These are phyloP conservation scores for Volvox reticuliferus DNA, from an alignment of 139 green algal species.

Conservation along the genomic window DNA sequence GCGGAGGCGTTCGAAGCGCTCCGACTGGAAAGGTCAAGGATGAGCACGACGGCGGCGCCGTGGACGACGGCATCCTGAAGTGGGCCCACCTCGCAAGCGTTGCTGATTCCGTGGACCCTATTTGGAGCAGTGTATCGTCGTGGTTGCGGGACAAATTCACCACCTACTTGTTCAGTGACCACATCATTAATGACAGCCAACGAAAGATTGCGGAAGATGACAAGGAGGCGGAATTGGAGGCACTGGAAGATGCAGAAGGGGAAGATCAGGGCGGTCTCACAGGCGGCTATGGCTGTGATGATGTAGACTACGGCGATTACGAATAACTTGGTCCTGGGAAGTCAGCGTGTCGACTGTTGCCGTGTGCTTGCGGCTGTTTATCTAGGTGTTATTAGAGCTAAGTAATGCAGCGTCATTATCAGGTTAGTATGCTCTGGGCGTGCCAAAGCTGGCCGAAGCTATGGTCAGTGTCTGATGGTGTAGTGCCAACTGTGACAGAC, in stretches of 20 bases:
- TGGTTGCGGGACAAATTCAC: slow-evolving; percentile 62
- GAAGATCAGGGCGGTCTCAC: neutral
- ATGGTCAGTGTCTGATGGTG: too few relatives aligned
- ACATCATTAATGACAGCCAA: slow-evolving; percentile 51
- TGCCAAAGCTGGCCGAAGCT: too few relatives aligned
- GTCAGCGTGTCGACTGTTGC: too few relatives aligned
- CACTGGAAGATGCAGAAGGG: slow-evolving; percentile 31
- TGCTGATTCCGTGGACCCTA: slow-evolving; percentile 56
- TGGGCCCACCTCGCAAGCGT: slow-evolving; percentile 67
- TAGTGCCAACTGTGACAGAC: too few relatives aligned
- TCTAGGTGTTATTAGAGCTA: too few relatives aligned
- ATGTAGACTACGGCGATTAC: slow-evolving; percentile 27
- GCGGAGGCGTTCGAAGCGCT: neutral
- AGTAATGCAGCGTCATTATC: too few relatives aligned
- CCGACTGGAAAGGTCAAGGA: neutral
- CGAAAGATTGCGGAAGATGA: neutral
- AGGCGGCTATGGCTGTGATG: neutral
- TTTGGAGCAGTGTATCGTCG: slow-evolving; percentile 57
- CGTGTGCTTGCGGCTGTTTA: too few relatives aligned
- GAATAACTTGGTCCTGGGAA: neutral
- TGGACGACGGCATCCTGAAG: slow-evolving; percentile 42
- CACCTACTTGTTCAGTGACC: slow-evolving; percentile 74
- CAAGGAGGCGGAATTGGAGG: slow-evolving; percentile 17
- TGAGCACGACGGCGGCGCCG: slow-evolving; percentile 30
- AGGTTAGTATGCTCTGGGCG: too few relatives aligned